Conservation (phyloP, 2,329 filamentous ascomycete species). For the Rhynchosporium agropyri region DNA sequence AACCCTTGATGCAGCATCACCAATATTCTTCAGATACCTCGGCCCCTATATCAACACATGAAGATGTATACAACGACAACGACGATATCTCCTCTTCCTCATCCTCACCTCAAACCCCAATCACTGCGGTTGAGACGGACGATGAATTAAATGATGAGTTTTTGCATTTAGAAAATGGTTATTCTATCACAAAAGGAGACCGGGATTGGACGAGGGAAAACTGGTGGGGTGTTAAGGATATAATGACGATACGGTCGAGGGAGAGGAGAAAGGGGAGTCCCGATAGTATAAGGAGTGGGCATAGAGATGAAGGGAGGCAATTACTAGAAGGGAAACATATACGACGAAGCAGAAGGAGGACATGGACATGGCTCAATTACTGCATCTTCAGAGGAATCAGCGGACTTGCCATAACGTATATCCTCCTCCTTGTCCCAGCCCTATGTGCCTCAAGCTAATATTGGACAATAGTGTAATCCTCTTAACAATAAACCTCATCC, state of each 20-base stretch:
- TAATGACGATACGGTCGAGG: conserved; percentile 20
- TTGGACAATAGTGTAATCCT: conserved; percentile 39
- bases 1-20: background rate
- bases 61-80: conserved; percentile 10
- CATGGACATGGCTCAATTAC: conserved; percentile 38
- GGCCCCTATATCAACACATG: background rate
- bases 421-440: conserved; percentile 12
- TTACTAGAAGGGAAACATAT: conserved; percentile 18
- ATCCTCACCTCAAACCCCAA: conserved; percentile 17
- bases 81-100: conserved; percentile 3
- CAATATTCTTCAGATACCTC: conserved; percentile 1
- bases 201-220: conserved; percentile 6
- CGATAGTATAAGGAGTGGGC: conserved; percentile 6
- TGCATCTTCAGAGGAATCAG: conserved; percentile 45
- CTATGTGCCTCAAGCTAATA: background rate
- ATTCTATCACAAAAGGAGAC: background rate
- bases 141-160: conserved; percentile 12
- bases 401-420: conserved; percentile 45
- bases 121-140: conserved; percentile 17
- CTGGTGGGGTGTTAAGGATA: conserved; percentile 19
- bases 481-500: conserved; percentile 42
- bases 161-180: conserved; percentile 21
- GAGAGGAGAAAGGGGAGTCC: conserved; percentile 28
- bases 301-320: conserved; percentile 15
- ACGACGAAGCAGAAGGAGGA: conserved; percentile 22